Evolutionary conservation across 2,329 filamentous ascomycete species (phyloP).

Genomic region (Eurotiales sp.): DNA sequence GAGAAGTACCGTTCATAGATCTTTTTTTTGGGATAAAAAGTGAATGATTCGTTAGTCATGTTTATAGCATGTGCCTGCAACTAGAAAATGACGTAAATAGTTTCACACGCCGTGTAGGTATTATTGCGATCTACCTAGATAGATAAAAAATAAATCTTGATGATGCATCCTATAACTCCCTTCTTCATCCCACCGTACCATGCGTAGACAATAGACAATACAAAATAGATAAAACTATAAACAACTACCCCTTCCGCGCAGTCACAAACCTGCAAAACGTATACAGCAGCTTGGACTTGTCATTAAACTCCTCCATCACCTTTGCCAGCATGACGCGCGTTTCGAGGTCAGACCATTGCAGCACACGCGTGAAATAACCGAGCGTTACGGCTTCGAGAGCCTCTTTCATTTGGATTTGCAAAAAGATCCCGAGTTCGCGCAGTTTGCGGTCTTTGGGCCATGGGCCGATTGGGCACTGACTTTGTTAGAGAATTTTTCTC

Average conservation of each 20-base stretch:
- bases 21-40: too few species aligned
- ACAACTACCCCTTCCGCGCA: slow-evolving; percentile 12
- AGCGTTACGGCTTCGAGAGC: slow-evolving; percentile 33
- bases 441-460: slow-evolving; percentile 52
- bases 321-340: slow-evolving; percentile 37
- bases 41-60: too few species aligned
- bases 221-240: too few species aligned
- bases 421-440: slow-evolving; percentile 49
- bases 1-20: slow-evolving; percentile 62
- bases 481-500: slow-evolving; percentile 7
- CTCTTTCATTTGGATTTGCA: slow-evolving; percentile 35
- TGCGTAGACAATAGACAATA: too few species aligned
- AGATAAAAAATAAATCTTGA: too few species aligned
- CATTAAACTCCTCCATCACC: slow-evolving; percentile 35
- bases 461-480: slow-evolving; percentile 46
- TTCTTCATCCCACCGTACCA: too few species aligned
- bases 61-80: too few species aligned
- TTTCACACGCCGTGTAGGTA: too few species aligned
- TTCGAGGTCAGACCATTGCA: slow-evolving; percentile 35
- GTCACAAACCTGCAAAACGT: slow-evolving; percentile 25
- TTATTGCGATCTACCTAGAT: too few species aligned
- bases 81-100: too few species aligned
- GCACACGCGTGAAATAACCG: slow-evolving; percentile 36
- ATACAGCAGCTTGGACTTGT: slow-evolving; percentile 37
- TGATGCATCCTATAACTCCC: too few species aligned